These are phyloP conservation scores for Pseudocercospora eumusae DNA, from an alignment of 2,329 filamentous ascomycete genomes.

Conservation along the genomic window DNA sequence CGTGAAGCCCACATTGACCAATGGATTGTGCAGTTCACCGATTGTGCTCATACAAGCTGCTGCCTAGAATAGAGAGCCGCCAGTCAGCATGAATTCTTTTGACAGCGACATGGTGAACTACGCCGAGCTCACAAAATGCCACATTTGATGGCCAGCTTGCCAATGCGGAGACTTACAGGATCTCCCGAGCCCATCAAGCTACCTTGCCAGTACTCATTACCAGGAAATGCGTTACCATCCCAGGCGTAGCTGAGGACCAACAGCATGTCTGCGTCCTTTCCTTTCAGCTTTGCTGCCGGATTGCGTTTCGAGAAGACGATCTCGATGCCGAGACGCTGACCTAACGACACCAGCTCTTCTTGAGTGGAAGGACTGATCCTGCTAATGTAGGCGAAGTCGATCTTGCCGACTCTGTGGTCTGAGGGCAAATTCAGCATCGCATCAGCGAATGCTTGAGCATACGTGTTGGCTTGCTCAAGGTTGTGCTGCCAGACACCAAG, in stretches of 20 bases:
- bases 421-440: constrained; percentile 26
- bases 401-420: constrained; percentile 26
- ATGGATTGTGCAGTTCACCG: constrained; percentile 39
- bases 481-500: constrained; percentile 39
- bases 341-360: constrained; percentile 18
- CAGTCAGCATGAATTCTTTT: neutral
- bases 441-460: constrained; percentile 32
- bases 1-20: constrained; percentile 33
- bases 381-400: constrained; percentile 39
- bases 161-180: neutral
- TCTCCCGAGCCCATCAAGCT: constrained; percentile 35
- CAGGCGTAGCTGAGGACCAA: constrained; percentile 41
- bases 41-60: constrained; percentile 41
- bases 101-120: neutral
- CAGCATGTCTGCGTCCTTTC: constrained; percentile 23
- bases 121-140: neutral
- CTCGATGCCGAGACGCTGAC: constrained; percentile 23
- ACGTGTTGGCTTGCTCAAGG: constrained; percentile 28
- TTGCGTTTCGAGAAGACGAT: constrained; percentile 35
- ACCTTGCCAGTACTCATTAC: constrained; percentile 41
- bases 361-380: constrained; percentile 14
- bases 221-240: constrained; percentile 41
- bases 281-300: constrained; percentile 35
- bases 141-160: too few species aligned
- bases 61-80: constrained; percentile 7